phyloP scores from a whole-genome alignment of 202 grass and related monocot species.

The Elaeis oleifera region DNA sequence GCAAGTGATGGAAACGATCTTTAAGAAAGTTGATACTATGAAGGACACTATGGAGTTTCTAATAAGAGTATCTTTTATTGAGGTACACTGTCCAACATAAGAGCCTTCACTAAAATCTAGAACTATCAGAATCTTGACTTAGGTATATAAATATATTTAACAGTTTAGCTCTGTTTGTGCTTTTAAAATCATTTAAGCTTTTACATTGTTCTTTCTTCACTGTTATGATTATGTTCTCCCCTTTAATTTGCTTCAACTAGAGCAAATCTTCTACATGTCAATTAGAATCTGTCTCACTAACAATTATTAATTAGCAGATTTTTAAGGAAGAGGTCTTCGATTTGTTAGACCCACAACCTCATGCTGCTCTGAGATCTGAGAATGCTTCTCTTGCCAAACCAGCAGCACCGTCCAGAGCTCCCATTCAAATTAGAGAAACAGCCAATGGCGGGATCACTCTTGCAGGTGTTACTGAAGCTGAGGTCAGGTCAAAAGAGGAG shows the following conservation, averaged over 20 bases:
- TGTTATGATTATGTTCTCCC: no score
- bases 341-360: slow-evolving; percentile 54
- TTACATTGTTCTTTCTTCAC: neutral
- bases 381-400: slow-evolving; percentile 34
- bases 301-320: slow-evolving; percentile 36
- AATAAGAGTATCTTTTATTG: slow-evolving; percentile 92
- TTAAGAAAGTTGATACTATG: slow-evolving; percentile 52
- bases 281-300: no score
- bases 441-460: slow-evolving; percentile 75
- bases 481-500: slow-evolving; percentile 92
- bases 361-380: slow-evolving; percentile 44
- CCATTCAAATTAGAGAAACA: slow-evolving; percentile 98
- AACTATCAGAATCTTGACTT: no score
- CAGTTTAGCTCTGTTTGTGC: no score
- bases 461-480: slow-evolving; percentile 77
- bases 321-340: slow-evolving; percentile 99
- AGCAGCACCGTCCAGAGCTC: slow-evolving; percentile 44
- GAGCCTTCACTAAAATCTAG: no score
- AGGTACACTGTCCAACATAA: slow-evolving; percentile 35
- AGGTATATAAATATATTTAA: no score
- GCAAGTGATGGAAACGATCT: slow-evolving; percentile 90
- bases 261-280: no score
- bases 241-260: no score
- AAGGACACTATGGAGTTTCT: slow-evolving; percentile 56
- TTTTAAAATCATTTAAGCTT: neutral